phyloP scores from a whole-genome alignment of 2,329 filamentous ascomycete species.

The Ceratocystis smalleyi region DNA sequence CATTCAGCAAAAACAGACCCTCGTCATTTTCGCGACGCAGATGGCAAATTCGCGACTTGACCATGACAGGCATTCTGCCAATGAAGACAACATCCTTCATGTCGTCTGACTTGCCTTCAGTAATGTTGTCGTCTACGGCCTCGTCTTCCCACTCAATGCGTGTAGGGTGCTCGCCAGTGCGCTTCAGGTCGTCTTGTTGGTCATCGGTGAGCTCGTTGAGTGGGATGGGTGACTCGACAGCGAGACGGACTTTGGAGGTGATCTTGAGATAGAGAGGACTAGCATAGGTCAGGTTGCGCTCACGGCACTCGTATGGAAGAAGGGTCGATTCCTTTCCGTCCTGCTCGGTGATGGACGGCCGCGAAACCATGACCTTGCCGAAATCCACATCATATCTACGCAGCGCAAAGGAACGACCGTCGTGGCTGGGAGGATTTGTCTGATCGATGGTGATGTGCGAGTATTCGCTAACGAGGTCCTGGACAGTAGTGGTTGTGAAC shows the following conservation, averaged over 20 bases:
- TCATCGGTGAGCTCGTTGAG: constrained; percentile 53
- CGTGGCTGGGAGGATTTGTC: constrained; percentile 60
- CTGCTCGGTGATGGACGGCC: constrained; percentile 81
- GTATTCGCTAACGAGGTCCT: constrained; percentile 86
- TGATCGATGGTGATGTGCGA: constrained; percentile 86
- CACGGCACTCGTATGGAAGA: constrained; percentile 83
- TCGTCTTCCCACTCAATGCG: constrained; percentile 43
- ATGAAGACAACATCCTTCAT: constrained; percentile 69
- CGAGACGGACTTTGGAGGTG: constrained; percentile 67
- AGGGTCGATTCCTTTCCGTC: constrained; percentile 77
- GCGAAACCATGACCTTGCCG: constrained; percentile 72
- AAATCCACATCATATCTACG: constrained; percentile 93
- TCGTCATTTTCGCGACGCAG: constrained; percentile 71
- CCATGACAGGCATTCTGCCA: constrained; percentile 92
- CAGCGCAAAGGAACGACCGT: constrained; percentile 67
- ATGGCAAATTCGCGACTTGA: constrained; percentile 92
- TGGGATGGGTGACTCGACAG: constrained; percentile 56
- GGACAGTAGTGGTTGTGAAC: constrained; percentile 85
- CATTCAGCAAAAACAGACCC: constrained; percentile 77
- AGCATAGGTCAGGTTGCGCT: constrained; percentile 91
- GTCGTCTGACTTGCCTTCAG: constrained; percentile 30
- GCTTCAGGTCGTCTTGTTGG: constrained; percentile 39
- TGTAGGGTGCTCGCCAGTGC: constrained; percentile 42
- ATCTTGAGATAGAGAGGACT: constrained; percentile 83
- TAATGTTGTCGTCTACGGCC: constrained; percentile 30